These are phyloP conservation scores for Bonia amplexicaulis DNA, from an alignment of 176 grass and related monocot genomes.

Conservation along the genomic window DNA sequence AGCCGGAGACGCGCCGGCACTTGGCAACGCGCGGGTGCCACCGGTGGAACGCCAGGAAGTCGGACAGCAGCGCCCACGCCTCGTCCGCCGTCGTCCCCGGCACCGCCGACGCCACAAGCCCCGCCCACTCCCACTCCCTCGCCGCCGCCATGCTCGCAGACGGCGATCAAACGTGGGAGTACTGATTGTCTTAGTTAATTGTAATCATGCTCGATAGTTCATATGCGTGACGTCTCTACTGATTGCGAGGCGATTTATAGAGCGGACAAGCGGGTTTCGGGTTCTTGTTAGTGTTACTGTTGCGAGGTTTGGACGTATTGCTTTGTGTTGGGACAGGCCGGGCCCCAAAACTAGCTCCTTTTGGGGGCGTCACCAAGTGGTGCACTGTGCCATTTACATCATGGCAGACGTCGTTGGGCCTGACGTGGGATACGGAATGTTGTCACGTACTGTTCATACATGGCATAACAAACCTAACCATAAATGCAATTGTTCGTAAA, in stretches of 20 bases:
- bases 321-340: neutral
- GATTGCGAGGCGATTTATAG: neutral
- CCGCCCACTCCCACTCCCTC: slow-evolving; percentile 43
- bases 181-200: no score
- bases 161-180: neutral
- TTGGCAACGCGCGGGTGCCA: slow-evolving; percentile 65
- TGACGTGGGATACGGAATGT: neutral
- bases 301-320: neutral
- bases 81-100: slow-evolving; percentile 34
- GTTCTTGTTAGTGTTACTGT: neutral
- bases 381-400: neutral
- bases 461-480: neutral
- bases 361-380: neutral
- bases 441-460: neutral
- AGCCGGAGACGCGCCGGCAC: slow-evolving; percentile 48
- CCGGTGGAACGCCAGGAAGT: slow-evolving; percentile 55
- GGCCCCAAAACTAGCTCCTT: neutral
- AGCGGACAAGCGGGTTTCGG: neutral
- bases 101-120: slow-evolving; percentile 32
- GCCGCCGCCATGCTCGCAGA: neutral
- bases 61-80: slow-evolving; percentile 68
- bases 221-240: no score
- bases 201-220: no score
- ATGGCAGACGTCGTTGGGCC: neutral
- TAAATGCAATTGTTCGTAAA: no score